A percentile compares a stretch with the other conserved stretches of the same genome.
Evolutionary conservation across 2,329 filamentous ascomycete genomes (phyloP).

Genomic region (Byssothecium circinans): DNA sequence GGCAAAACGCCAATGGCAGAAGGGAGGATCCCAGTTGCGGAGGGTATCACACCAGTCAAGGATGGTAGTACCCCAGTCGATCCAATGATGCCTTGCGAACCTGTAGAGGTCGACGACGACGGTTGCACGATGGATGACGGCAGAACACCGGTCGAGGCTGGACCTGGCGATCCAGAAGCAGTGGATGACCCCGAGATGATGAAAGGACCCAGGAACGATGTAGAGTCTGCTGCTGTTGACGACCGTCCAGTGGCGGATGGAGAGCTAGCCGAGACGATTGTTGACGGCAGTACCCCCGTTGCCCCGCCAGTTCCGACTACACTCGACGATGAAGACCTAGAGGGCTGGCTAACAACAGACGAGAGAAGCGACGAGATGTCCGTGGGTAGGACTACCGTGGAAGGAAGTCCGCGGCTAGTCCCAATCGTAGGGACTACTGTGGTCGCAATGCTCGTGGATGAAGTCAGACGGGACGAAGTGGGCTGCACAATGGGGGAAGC

Average conservation of each 20-base stretch:
- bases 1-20: constrained; percentile 22
- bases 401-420: background rate
- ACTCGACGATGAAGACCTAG: constrained; percentile 1
- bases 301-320: constrained; percentile 4
- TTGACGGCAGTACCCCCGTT: constrained; percentile 1
- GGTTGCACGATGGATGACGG: constrained; percentile 19
- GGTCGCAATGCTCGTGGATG: background rate
- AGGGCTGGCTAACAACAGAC: no score
- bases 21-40: constrained; percentile 18
- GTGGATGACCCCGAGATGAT: background rate
- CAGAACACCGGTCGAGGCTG: constrained; percentile 15
- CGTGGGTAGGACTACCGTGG: background rate
- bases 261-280: constrained; percentile 9
- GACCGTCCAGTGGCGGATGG: background rate
- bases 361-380: background rate
- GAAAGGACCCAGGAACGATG: background rate
- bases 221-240: background rate
- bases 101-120: constrained; percentile 3
- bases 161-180: constrained; percentile 21
- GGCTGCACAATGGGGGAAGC: constrained; percentile 5
- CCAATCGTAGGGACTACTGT: background rate
- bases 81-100: constrained; percentile 6
- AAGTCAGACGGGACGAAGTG: background rate
- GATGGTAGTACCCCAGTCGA: no score
- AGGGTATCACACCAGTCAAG: no score